These are phyloP conservation scores for Hibiscus syriacus DNA, from an alignment of 345 rosid species.

Conservation along the genomic window DNA sequence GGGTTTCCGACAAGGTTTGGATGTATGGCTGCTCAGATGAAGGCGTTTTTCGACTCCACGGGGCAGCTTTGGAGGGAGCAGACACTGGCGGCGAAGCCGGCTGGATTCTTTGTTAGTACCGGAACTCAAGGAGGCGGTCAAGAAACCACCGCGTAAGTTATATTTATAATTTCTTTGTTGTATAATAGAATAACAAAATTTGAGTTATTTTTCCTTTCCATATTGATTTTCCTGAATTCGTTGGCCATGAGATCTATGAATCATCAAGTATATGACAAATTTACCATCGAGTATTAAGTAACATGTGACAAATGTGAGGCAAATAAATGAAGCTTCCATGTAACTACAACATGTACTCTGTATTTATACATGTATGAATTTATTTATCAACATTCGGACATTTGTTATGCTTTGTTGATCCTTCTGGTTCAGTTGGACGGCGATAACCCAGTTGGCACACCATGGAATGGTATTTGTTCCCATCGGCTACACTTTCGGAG, in stretches of 20 bases:
- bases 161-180: background rate
- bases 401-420: background rate
- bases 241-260: background rate
- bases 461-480: conserved; percentile 83
- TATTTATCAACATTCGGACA: background rate
- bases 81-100: conserved; percentile 72
- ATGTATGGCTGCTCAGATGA: conserved; percentile 78
- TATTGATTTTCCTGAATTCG: background rate
- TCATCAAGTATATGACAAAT: too few relatives aligned
- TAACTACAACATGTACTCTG: too few relatives aligned
- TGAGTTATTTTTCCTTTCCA: background rate
- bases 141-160: conserved; percentile 73
- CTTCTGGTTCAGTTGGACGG: conserved; percentile 51
- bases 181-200: background rate
- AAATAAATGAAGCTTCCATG: too few relatives aligned
- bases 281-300: too few relatives aligned
- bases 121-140: conserved; percentile 88
- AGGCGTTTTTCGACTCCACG: conserved; percentile 64
- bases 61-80: conserved; percentile 56
- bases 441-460: conserved; percentile 69
- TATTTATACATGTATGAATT: too few relatives aligned
- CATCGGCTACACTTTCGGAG: conserved; percentile 75
- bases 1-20: conserved; percentile 83
- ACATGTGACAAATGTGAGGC: too few relatives aligned
- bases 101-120: conserved; percentile 74